Evolutionary conservation across 2,329 filamentous ascomycete genomes (phyloP).

Genomic region (Mycocentrospora acerina): DNA sequence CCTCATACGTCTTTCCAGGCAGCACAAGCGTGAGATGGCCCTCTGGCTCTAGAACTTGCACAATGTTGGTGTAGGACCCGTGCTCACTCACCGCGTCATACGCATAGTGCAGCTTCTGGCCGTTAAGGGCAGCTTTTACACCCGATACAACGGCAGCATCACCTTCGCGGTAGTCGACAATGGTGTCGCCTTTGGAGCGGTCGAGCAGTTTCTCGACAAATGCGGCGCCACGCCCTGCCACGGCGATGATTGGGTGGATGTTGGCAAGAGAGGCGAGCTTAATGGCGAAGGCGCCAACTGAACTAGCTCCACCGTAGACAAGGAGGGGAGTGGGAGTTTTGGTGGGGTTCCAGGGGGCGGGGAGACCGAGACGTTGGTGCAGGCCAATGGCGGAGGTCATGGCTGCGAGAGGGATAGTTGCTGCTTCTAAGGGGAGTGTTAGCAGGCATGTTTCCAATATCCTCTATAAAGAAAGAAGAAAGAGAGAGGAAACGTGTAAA

Average conservation of each 20-base stretch:
- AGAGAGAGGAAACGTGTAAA: too few species aligned
- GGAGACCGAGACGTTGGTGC: constrained; percentile 46
- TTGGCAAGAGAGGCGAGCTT: constrained; percentile 43
- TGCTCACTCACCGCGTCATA: constrained; percentile 62
- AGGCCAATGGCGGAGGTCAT: constrained; percentile 51
- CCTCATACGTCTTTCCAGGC: constrained; percentile 47
- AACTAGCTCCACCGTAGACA: constrained; percentile 45
- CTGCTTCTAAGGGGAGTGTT: constrained; percentile 35
- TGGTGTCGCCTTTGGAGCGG: constrained; percentile 42
- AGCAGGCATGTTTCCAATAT: neutral
- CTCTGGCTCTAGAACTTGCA: constrained; percentile 37
- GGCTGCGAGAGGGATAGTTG: constrained; percentile 49
- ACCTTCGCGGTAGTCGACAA: constrained; percentile 58
- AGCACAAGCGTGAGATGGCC: constrained; percentile 45
- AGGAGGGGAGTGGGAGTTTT: constrained; percentile 32
- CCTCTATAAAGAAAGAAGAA: neutral
- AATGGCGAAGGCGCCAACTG: constrained; percentile 46
- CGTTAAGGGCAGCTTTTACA: constrained; percentile 49
- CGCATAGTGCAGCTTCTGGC: constrained; percentile 52
- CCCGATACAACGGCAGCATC: constrained; percentile 45
- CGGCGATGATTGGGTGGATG: constrained; percentile 47
- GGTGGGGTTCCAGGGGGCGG: constrained; percentile 41
- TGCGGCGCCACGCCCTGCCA: constrained; percentile 42
- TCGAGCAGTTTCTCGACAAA: constrained; percentile 45
- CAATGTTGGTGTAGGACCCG: constrained; percentile 44